Percentiles rank a stretch among this genome's conserved stretches.
These are phyloP conservation scores for Cynara cardunculus DNA, from an alignment of 129 eudicot genomes.

Conservation along the genomic window DNA sequence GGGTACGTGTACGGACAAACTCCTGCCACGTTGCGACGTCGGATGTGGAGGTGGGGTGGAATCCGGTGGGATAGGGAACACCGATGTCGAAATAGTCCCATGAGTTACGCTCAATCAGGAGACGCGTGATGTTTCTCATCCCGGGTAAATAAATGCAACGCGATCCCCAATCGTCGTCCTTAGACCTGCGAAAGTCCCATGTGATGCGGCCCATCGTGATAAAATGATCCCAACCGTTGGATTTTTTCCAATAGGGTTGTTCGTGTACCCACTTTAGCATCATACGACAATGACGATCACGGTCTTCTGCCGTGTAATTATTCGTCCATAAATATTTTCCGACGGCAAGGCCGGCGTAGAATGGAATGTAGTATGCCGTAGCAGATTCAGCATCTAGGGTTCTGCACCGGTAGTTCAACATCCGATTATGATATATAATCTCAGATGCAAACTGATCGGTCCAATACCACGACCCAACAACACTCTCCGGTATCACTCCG, in stretches of 20 bases:
- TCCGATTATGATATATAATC: conserved; percentile 62
- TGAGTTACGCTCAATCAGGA: conserved; percentile 74
- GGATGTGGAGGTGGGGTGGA: conserved; percentile 63
- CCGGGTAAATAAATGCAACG: conserved; percentile 62
- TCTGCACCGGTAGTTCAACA: conserved; percentile 63
- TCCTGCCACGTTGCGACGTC: conserved; percentile 73
- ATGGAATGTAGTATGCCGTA: conserved; percentile 75
- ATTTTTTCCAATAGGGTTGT: conserved; percentile 49
- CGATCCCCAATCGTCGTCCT: conserved; percentile 73
- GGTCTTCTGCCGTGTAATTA: conserved; percentile 41
- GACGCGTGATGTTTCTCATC: conserved; percentile 82
- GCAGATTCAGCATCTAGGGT: conserved; percentile 64
- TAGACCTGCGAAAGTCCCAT: conserved; percentile 88
- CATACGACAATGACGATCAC: conserved; percentile 61
- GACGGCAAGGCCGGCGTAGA: conserved; percentile 85
- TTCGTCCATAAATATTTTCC: conserved; percentile 63
- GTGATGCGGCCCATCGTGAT: conserved; percentile 83
- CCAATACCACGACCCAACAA: conserved; percentile 65
- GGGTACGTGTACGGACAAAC: conserved; percentile 48
- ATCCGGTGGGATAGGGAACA: conserved; percentile 97
- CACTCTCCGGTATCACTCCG: conserved; percentile 41
- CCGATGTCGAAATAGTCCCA: conserved; percentile 96
- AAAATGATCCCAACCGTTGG: conserved; percentile 88
- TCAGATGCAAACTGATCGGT: conserved; percentile 88
- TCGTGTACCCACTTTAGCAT: conserved; percentile 62